These are phyloP conservation scores for Neurospora sp. DNA, from an alignment of 495 filamentous ascomycete species.

Conservation along the genomic window DNA sequence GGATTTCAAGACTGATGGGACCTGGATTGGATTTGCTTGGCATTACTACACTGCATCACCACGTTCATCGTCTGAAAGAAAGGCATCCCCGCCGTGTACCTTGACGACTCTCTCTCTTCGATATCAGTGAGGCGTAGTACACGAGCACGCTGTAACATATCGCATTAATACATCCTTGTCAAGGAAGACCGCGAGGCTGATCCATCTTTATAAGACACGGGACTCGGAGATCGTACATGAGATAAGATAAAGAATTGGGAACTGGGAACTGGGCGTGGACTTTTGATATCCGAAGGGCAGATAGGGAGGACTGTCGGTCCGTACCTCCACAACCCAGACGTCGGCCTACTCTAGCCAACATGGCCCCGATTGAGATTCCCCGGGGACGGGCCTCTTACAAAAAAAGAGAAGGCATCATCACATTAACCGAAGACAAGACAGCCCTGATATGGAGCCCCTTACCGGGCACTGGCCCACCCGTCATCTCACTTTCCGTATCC, in stretches of 20 bases:
- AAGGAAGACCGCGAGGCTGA: not conserved
- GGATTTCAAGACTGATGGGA: not conserved
- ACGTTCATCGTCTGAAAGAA: not conserved
- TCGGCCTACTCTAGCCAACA: slow-evolving; percentile 1
- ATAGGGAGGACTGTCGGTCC: not conserved
- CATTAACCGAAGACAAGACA: slow-evolving; percentile 55
- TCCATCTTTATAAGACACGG: not conserved
- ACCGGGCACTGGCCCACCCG: slow-evolving; percentile 40
- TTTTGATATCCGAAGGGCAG: not conserved
- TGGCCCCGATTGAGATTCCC: slow-evolving; percentile 43
- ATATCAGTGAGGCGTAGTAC: not conserved
- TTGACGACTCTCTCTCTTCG: not conserved
- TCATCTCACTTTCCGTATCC: slow-evolving; percentile 58
- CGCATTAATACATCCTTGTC: not conserved
- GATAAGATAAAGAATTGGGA: not conserved
- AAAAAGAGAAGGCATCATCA: slow-evolving; percentile 87
- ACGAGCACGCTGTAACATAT: not conserved
- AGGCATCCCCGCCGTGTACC: not conserved
- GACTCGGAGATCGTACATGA: not conserved
- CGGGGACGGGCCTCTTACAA: slow-evolving; percentile 75
- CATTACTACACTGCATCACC: not conserved
- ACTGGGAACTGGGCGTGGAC: not conserved
- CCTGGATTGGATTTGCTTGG: not conserved
- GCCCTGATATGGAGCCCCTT: slow-evolving; percentile 74
- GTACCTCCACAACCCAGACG: not conserved